phyloP scores from a whole-genome alignment of 176 grass and related monocot genomes.

The Musa troglodytarum region DNA sequence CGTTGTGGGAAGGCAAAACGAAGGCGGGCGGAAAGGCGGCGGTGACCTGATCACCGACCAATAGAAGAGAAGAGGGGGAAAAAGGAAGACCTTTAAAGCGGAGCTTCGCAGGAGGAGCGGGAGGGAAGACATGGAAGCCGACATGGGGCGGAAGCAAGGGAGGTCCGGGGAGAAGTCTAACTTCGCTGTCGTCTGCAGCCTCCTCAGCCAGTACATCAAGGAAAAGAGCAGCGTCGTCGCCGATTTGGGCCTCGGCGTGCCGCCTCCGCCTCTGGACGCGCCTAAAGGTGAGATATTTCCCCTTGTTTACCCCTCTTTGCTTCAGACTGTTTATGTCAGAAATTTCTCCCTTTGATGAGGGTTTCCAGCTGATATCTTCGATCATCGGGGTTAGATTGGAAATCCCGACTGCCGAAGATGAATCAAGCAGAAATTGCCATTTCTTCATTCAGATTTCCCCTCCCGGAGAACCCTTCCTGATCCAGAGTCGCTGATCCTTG shows the following conservation, averaged over 20 bases:
- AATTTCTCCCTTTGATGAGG: too few species aligned
- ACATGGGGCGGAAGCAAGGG: neutral
- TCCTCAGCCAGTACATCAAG: constrained; percentile 62
- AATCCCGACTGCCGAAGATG: too few species aligned
- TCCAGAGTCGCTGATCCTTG: neutral
- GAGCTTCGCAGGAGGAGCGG: too few species aligned
- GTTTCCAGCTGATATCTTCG: neutral
- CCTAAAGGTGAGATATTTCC: neutral
- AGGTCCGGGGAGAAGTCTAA: constrained; percentile 41
- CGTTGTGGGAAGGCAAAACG: neutral
- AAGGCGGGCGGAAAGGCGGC: neutral
- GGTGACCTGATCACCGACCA: too few species aligned
- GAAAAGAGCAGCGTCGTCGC: constrained; percentile 26
- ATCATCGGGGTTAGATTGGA: neutral
- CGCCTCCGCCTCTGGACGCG: neutral
- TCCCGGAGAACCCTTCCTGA: neutral
- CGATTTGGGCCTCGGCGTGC: constrained; percentile 8
- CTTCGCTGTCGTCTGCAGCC: constrained; percentile 51
- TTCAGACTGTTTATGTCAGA: too few species aligned
- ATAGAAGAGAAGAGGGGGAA: too few species aligned
- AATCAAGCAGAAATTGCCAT: too few species aligned
- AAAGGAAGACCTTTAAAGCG: too few species aligned
- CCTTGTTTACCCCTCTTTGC: neutral
- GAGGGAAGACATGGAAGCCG: neutral
- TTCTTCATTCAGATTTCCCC: too few species aligned